Percentiles rank a stretch among this genome's conserved stretches.
These are phyloP conservation scores for Pyricularia grisea DNA, from an alignment of 2,329 filamentous ascomycete genomes.

Conservation along the genomic window DNA sequence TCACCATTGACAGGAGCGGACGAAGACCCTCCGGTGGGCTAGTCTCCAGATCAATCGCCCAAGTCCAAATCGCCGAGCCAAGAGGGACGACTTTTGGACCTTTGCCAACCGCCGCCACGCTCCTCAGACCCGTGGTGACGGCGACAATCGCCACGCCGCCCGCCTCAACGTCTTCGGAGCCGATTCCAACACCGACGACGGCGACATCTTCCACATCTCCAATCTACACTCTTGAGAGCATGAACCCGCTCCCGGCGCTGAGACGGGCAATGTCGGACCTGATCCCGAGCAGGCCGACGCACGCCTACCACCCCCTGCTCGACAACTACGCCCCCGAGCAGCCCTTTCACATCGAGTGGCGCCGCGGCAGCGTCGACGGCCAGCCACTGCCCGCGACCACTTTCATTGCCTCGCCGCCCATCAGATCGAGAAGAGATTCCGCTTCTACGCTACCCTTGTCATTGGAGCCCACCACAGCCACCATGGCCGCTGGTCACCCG, in stretches of 20 bases:
- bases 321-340: not conserved
- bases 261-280: not conserved
- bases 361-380: not conserved
- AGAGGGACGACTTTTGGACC: not conserved
- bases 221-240: not conserved
- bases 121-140: not conserved
- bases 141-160: not conserved
- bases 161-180: not conserved
- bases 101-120: not conserved
- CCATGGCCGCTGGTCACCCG: not conserved
- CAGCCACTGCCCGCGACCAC: not conserved
- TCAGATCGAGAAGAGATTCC: not conserved
- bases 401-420: not conserved
- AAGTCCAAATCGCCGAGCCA: not conserved
- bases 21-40: not conserved
- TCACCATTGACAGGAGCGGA: not conserved
- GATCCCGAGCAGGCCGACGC: not conserved
- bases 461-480: not conserved
- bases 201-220: not conserved
- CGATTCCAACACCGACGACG: not conserved
- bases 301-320: not conserved
- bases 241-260: not conserved
- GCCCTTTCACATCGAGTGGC: not conserved
- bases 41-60: not conserved
- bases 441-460: not conserved